These are phyloP conservation scores for Colletotrichum lupini DNA, from an alignment of 2,329 filamentous ascomycete genomes.

Conservation along the genomic window DNA sequence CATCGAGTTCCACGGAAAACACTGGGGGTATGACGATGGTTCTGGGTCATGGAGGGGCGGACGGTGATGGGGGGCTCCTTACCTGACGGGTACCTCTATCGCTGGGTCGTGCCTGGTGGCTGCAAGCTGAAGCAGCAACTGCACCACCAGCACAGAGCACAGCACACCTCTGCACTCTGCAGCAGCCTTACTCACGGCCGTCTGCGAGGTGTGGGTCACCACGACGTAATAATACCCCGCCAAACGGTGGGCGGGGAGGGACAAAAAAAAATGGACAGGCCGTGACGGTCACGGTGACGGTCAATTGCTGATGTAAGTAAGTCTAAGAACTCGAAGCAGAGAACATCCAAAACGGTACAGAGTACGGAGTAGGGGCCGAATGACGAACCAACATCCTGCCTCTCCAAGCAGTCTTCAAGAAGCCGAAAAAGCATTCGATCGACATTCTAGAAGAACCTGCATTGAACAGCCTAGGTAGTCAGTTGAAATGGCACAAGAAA, in stretches of 20 bases:
- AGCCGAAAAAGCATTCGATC: not conserved
- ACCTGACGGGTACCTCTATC: not conserved
- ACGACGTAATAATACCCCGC: conserved; percentile 12
- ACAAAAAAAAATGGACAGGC: not conserved
- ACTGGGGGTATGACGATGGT: conserved; percentile 34
- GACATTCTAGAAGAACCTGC: not conserved
- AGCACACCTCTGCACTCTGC: not conserved
- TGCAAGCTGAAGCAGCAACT: not conserved
- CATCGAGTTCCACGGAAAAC: conserved; percentile 7
- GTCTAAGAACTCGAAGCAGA: not conserved
- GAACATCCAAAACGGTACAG: not conserved
- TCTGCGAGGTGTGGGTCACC: not conserved
- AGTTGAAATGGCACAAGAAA: not conserved
- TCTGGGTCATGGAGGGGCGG: conserved; percentile 34
- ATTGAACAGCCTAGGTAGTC: not conserved
- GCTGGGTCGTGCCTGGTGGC: no score
- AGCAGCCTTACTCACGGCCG: conserved; percentile 8
- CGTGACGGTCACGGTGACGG: not conserved
- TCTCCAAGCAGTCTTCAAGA: not conserved
- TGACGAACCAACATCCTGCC: conserved; percentile 6
- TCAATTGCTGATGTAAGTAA: not conserved
- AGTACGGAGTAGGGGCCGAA: not conserved
- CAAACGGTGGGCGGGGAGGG: conserved; percentile 2
- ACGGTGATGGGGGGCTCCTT: not conserved
- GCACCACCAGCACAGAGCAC: not conserved